Conservation (phyloP, 108 stramenopile genomes). For the Aureococcus anophagefferens region DNA sequence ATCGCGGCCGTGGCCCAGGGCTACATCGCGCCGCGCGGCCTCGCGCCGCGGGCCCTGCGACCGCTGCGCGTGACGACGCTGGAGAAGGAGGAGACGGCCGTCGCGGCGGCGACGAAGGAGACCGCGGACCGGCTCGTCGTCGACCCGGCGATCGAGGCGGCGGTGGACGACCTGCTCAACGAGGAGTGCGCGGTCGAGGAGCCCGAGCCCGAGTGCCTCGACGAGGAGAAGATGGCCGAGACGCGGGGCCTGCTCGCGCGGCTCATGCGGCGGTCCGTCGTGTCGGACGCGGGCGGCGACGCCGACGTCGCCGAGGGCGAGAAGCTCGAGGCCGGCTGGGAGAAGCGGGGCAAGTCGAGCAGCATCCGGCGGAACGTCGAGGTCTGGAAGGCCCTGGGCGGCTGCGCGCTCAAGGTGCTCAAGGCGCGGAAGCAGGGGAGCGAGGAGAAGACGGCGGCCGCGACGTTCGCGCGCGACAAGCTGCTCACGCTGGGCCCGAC, state of each 20-base stretch:
- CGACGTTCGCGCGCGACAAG: constrained; percentile 70
- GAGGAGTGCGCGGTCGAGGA: constrained; percentile 5
- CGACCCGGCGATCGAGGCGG: too few relatives aligned
- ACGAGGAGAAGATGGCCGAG: constrained; percentile 1
- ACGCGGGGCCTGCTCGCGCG: not conserved
- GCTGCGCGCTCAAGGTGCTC: constrained; percentile 58
- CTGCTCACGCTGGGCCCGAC: constrained; percentile 78
- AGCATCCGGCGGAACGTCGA: constrained; percentile 64
- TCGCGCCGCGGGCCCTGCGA: too few relatives aligned
- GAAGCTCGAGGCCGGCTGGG: constrained; percentile 65
- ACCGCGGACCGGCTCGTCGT: too few relatives aligned
- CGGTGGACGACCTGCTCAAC: not conserved
- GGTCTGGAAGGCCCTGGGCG: constrained; percentile 75
- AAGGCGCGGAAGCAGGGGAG: constrained; percentile 61
- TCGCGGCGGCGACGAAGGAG: too few relatives aligned
- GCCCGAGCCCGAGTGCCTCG: constrained; percentile 1
- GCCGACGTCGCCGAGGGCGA: constrained; percentile 40
- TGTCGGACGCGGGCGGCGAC: not conserved
- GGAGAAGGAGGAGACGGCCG: too few relatives aligned
- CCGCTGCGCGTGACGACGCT: too few relatives aligned
- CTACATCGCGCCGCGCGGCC: too few relatives aligned
- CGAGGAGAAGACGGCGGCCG: constrained; percentile 57
- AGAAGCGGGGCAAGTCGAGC: constrained; percentile 47
- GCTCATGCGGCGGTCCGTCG: not conserved
- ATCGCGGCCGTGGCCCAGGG: too few relatives aligned